Base-by-base conservation (phyloP, 306 rosid species). In the Cotoneaster glaucophyllus region DNA sequence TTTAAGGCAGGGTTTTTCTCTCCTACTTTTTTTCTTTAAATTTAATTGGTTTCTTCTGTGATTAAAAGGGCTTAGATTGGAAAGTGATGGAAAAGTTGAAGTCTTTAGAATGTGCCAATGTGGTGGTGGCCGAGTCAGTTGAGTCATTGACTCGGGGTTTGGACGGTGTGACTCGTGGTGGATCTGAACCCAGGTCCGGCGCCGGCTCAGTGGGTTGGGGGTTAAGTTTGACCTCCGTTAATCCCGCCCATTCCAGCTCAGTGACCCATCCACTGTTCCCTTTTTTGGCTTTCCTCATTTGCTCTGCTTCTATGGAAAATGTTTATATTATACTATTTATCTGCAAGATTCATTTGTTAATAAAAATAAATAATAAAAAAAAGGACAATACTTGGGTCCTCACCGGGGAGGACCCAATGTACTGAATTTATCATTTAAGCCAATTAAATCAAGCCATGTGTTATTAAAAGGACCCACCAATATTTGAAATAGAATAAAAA, bases 211-310 rank as follows among this genome's bases (percentile, higher is more conserved):
- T 31, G 65, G 32, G 34, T 18, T 17, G 62, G 62, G 64, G 9
- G 44, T 31, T 64, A 39, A 21, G 81, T 89, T 83, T 87, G 83
- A 85, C 87, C 83, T 63, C 85, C 89, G 84, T 63, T 4, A 10
- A 71, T 75, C 82, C 84, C 89, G 85, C 86, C 87, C 62, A 26
- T 50, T 76, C 82, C 89, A 85, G 84, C 93, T 82, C 82, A 70
- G 65, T 63, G 63, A 34, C 66, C n/a, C 69, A 57, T 57, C 64
- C 24, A 67, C 17, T 34, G 26, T 37, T 73, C 65, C 73, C 18
- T 8, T 44, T 28, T 31, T 39, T 11, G 1, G 41, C 4, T 45
- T 21, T 25, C 67, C 21, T 59, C 18, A 28, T 61, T 29, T 54
- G 8, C 50, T 59, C 14, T 31, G 10, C n/a, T n/a, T n/a, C 52